phyloP scores from a whole-genome alignment of 768 basidiomycete genomes.

The Mycena pura region DNA sequence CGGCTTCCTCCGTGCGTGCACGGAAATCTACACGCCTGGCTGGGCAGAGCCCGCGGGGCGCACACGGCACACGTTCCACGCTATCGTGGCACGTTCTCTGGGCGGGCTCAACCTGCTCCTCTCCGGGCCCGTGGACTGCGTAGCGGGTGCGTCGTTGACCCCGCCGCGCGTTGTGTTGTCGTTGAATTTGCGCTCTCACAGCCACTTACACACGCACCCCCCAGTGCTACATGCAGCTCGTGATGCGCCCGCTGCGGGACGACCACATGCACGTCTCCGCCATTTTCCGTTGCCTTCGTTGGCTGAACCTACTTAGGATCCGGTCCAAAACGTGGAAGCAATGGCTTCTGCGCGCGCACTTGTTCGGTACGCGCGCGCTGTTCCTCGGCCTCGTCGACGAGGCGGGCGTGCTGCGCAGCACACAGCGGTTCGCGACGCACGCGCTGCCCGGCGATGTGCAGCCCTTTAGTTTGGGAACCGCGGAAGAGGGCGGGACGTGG shows the following conservation, averaged over 20 bases:
- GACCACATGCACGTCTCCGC: background rate
- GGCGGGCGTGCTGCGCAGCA: constrained; percentile 3
- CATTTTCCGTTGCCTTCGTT: background rate
- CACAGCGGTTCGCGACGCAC: constrained; percentile 5
- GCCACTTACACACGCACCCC: background rate
- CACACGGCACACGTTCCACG: background rate
- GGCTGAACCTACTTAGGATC: background rate
- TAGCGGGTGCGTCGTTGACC: constrained; percentile 1
- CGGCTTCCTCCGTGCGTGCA: constrained; percentile 14
- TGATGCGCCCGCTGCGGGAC: background rate
- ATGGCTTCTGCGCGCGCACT: constrained; percentile 20
- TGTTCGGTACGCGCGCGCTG: constrained; percentile 17
- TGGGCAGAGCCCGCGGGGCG: background rate
- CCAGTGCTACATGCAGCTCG: constrained; percentile 19
- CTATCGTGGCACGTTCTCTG: constrained; percentile 21
- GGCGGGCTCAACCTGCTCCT: constrained; percentile 27
- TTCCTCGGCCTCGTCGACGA: constrained; percentile 24
- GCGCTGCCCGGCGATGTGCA: background rate
- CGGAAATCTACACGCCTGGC: background rate
- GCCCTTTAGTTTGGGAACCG: too few species aligned
- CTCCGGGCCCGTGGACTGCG: constrained; percentile 21
- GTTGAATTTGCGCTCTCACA: background rate
- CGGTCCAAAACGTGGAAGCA: constrained; percentile 11
- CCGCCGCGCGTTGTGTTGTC: background rate
- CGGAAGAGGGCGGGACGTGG: background rate